Conservation (phyloP, 2,329 filamentous ascomycete species). For the Colletotrichum magnum region DNA sequence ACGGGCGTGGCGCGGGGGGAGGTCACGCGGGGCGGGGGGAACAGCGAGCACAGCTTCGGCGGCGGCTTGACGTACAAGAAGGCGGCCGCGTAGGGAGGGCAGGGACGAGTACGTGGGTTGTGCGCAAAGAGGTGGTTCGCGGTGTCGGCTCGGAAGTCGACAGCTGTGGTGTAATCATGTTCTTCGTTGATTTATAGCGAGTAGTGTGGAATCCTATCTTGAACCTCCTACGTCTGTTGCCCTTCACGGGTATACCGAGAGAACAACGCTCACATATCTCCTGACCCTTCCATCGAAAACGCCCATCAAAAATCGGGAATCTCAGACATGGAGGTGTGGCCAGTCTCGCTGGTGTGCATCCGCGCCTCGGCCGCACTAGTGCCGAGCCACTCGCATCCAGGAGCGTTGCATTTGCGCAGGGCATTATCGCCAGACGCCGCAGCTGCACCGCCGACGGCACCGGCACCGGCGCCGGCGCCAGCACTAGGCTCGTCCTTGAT, state of each 20-base stretch:
- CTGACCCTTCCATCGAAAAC: neutral
- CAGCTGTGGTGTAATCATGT: neutral
- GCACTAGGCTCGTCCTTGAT: slow-evolving; percentile 75
- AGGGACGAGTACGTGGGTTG: slow-evolving; percentile 42
- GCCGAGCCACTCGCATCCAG: slow-evolving; percentile 74
- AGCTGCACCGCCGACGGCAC: neutral
- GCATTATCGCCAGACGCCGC: slow-evolving; percentile 63
- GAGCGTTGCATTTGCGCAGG: slow-evolving; percentile 79
- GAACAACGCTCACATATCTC: neutral
- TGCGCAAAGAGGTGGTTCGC: neutral
- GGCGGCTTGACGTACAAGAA: slow-evolving; percentile 65
- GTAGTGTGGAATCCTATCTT: neutral
- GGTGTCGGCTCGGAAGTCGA: neutral
- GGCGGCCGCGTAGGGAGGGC: slow-evolving; percentile 40
- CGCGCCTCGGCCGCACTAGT: slow-evolving; percentile 73
- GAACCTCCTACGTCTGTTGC: neutral
- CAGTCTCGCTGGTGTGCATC: slow-evolving; percentile 72
- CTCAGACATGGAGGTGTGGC: slow-evolving; percentile 63
- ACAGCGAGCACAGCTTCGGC: slow-evolving; percentile 64
- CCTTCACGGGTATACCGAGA: neutral
- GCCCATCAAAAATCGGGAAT: slow-evolving; percentile 52
- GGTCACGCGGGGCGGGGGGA: slow-evolving; percentile 59
- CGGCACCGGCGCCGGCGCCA: neutral
- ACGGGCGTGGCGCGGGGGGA: slow-evolving; percentile 60
- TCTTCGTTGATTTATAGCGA: neutral